Evolutionary conservation across 2,329 filamentous ascomycete species (phyloP), one percentile per base, ranked within the genome.

Genomic region (Alternaria sp.): DNA sequence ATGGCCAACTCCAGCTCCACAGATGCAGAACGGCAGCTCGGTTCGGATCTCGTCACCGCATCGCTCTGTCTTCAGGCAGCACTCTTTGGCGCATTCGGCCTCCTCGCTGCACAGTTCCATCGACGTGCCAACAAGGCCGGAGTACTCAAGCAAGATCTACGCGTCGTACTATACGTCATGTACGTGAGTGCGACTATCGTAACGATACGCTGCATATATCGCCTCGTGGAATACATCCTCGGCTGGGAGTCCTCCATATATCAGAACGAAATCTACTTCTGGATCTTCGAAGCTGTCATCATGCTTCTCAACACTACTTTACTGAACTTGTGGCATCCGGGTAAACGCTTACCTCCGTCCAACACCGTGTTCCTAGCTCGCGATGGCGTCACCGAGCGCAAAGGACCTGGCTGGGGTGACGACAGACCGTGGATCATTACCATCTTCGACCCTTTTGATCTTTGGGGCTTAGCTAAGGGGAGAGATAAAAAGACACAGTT

Each of bases 321-420:
- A 55, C 76, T 87, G n/a, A 86, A 86, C 63, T 59, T 84, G 20
- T 85, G 81, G 50, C 85, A 86, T 58, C 86, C 86, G 0, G 85
- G 84, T 41, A 81, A 78, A 33, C 83, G 80, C 26, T 75, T 88
- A 7, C 86, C 86, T 0, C 74, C 74, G 6, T 84, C 82, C 3
- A 83, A 84, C 67, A 84, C 84, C 41, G 77, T 85, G 6, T 88
- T 86, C 63, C 76, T 88, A 2, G 81, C 82, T 6, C 67, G 75
- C 12, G 85, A 88, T 71, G 86, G 86, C 0, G 78, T 83, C 33
- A 87, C 84, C 0, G 86, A 87, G 70, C 70, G 84, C 6, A 75
- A 79, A 47, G 85, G 85, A 0, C 84, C 84, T 1, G 85, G 84
- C 0, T 86, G 82, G 77, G 72, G 81, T 4, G 84, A 87, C 66